A percentile compares a stretch with the other conserved stretches of the same genome.
These are phyloP conservation scores for Eragrostis tef DNA, from an alignment of 202 grass and related monocot species.

Conservation along the genomic window DNA sequence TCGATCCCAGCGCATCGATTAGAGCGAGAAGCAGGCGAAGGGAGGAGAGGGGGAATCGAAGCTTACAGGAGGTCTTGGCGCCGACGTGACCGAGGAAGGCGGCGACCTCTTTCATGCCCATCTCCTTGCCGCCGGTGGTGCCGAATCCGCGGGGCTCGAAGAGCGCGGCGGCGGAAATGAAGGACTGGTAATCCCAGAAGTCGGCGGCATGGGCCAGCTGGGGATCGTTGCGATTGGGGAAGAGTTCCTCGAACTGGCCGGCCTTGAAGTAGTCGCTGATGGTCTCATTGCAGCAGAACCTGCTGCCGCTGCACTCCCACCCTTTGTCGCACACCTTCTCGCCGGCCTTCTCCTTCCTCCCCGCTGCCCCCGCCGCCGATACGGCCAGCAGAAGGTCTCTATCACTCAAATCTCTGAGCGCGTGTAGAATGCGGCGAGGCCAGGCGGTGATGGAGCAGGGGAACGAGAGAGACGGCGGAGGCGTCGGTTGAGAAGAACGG, in stretches of 20 bases:
- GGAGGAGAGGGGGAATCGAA: background rate
- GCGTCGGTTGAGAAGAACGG: background rate
- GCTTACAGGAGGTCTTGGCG: slow-evolving; percentile 69
- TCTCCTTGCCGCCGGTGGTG: slow-evolving; percentile 63
- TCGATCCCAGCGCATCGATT: background rate
- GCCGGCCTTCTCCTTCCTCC: background rate
- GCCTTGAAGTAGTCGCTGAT: slow-evolving; percentile 69
- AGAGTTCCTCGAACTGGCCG: slow-evolving; percentile 72
- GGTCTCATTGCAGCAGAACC: slow-evolving; percentile 73
- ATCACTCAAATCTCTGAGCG: background rate
- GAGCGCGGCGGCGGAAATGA: slow-evolving; percentile 60
- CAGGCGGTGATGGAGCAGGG: background rate
- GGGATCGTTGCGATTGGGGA: slow-evolving; percentile 60
- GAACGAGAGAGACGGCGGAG: background rate
- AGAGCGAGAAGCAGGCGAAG: background rate
- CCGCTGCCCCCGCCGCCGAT: slow-evolving; percentile 33
- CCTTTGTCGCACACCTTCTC: slow-evolving; percentile 61
- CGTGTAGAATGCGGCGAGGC: background rate
- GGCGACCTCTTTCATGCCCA: slow-evolving; percentile 66
- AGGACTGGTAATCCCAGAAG: slow-evolving; percentile 72
- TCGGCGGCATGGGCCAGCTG: slow-evolving; percentile 55
- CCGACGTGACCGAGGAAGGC: slow-evolving; percentile 79
- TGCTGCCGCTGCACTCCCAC: slow-evolving; percentile 75
- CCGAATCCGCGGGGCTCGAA: slow-evolving; percentile 69
- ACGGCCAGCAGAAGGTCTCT: background rate